A percentile compares a stretch with the other conserved stretches of the same genome.
Conservation (phyloP, 202 grass and related monocot genomes). For the Schoenoplectus triqueter region DNA sequence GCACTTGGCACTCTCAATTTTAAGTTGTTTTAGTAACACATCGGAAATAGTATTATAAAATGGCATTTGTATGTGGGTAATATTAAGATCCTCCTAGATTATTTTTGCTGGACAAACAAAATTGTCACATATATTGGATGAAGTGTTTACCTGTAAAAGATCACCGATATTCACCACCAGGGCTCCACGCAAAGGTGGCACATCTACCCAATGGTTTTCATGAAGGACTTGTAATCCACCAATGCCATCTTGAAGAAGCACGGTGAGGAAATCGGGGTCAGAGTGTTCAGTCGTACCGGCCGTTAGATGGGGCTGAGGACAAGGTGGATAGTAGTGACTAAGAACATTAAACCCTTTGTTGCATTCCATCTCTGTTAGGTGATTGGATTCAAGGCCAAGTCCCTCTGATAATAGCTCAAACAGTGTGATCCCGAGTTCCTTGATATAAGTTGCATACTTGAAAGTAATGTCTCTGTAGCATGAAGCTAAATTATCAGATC, state of each 20-base stretch:
- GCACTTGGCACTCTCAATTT: too few relatives aligned
- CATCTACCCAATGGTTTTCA: conserved; percentile 26
- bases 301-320: conserved; percentile 41
- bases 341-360: conserved; percentile 6
- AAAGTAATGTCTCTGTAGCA: conserved; percentile 33
- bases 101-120: too few relatives aligned
- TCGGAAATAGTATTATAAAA: too few relatives aligned
- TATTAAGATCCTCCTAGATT: too few relatives aligned
- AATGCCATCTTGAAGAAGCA: conserved; percentile 39
- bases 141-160: conserved; percentile 34
- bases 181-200: conserved; percentile 33
- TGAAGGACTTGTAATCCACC: conserved; percentile 38
- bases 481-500: conserved; percentile 18
- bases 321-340: conserved; percentile 35
- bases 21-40: too few relatives aligned
- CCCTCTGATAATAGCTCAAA: conserved; percentile 45
- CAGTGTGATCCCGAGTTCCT: conserved; percentile 31
- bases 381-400: conserved; percentile 43
- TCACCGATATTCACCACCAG: conserved; percentile 37
- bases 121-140: too few relatives aligned
- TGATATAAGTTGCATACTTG: conserved; percentile 30
- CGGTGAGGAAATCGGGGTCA: conserved; percentile 32
- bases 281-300: conserved; percentile 32
- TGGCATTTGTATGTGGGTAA: too few relatives aligned
- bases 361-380: conserved; percentile 22